These are phyloP conservation scores for Russula sp. DNA, from an alignment of 768 basidiomycete genomes.

Conservation along the genomic window DNA sequence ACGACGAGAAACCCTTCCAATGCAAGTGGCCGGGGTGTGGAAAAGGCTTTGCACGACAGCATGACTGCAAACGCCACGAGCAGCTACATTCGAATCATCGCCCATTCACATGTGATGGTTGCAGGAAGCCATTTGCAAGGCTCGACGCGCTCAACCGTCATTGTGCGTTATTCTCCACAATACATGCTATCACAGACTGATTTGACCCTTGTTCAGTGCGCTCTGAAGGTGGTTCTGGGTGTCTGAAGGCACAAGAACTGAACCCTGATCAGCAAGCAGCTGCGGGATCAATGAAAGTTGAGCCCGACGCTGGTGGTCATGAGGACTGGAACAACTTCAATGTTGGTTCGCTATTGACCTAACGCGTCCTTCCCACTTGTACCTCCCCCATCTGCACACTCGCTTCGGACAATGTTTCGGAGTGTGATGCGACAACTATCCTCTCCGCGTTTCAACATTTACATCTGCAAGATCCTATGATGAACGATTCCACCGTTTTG, in stretches of 20 bases:
- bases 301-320: slow-evolving; percentile 2
- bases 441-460: neutral
- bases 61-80: slow-evolving; percentile 96
- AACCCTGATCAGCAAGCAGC: slow-evolving; percentile 12
- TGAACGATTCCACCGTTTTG: neutral
- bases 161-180: slow-evolving; percentile 40
- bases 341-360: neutral
- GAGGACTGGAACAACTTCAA: slow-evolving; percentile 6
- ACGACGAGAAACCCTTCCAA: slow-evolving; percentile 90
- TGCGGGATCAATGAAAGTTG: slow-evolving; percentile 2
- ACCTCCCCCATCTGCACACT: neutral
- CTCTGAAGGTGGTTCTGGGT: slow-evolving; percentile 79
- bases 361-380: neutral
- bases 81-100: slow-evolving; percentile 89
- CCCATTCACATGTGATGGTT: slow-evolving; percentile 91
- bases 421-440: neutral
- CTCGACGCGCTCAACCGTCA: slow-evolving; percentile 95
- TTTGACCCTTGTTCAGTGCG: slow-evolving; percentile 42
- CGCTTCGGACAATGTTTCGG: neutral
- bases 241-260: slow-evolving; percentile 42
- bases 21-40: slow-evolving; percentile 94
- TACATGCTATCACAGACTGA: neutral
- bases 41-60: slow-evolving; percentile 90
- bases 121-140: slow-evolving; percentile 86
- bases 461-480: neutral